Conservation (phyloP, 1,284 basidiomycete genomes). For the Austropuccinia psidii region DNA sequence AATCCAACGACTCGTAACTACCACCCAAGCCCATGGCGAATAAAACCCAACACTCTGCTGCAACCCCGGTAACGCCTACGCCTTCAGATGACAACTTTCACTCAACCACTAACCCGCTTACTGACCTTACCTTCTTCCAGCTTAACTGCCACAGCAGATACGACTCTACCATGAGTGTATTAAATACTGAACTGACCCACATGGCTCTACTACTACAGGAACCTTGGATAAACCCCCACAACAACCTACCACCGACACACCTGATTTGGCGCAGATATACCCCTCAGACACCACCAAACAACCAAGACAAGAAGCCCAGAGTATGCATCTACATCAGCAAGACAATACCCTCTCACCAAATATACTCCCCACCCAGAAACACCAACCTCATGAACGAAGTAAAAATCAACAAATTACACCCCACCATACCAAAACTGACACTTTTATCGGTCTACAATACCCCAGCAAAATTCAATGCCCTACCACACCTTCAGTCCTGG, state of each 20-base stretch:
- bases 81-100: too few relatives aligned
- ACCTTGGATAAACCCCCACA: background rate
- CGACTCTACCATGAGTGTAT: background rate
- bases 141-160: constrained; percentile 11
- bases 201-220: background rate
- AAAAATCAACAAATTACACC: too few relatives aligned
- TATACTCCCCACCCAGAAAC: background rate
- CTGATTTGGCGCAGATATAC: background rate
- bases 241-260: background rate
- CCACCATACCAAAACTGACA: background rate
- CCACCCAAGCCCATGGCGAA: too few relatives aligned
- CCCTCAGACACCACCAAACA: background rate
- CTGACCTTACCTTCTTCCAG: too few relatives aligned
- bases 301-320: background rate
- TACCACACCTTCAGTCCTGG: background rate
- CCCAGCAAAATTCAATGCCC: too few relatives aligned
- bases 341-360: background rate
- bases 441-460: background rate
- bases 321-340: constrained; percentile 9
- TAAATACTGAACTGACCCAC: background rate
- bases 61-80: too few relatives aligned
- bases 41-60: too few relatives aligned
- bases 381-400: too few relatives aligned
- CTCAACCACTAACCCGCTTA: too few relatives aligned
- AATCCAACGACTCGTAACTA: too few relatives aligned